These are phyloP conservation scores for Tillandsia leiboldiana DNA, from an alignment of 176 grass and related monocot genomes.

Conservation along the genomic window DNA sequence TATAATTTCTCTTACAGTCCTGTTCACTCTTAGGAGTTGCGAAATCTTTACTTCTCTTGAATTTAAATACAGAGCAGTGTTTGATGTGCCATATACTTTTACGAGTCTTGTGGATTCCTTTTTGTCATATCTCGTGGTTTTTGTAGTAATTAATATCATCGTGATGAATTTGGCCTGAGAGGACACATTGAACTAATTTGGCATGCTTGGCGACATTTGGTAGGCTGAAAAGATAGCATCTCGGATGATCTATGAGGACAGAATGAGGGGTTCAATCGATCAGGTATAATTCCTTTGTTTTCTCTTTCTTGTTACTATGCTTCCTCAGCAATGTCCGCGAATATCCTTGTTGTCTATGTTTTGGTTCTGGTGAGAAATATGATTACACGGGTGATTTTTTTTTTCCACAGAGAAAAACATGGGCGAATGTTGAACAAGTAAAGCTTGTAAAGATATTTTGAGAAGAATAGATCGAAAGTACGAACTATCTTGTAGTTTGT, in stretches of 20 bases:
- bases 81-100: no score
- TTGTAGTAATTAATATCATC: background rate
- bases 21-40: no score
- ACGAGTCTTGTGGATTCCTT: background rate
- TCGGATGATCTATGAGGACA: slow-evolving; percentile 93
- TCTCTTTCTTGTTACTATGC: background rate
- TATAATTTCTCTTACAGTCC: no score
- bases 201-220: slow-evolving; percentile 1
- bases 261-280: slow-evolving; percentile 94
- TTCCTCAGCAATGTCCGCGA: background rate
- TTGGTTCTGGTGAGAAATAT: background rate
- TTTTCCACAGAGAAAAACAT: no score
- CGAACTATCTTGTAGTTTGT: no score
- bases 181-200: background rate
- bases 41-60: no score
- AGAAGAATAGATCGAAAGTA: no score
- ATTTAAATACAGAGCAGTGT: no score
- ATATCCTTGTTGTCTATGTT: background rate
- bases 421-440: no score
- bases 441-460: no score
- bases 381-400: background rate
- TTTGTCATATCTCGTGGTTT: no score
- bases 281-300: slow-evolving; percentile 37
- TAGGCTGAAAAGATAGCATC: slow-evolving; percentile 99
- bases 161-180: background rate